Evolutionary conservation across 352 stramenopile species (phyloP), one percentile per base, ranked within the genome.

Genomic region (Phytophthora gonapodyides): DNA sequence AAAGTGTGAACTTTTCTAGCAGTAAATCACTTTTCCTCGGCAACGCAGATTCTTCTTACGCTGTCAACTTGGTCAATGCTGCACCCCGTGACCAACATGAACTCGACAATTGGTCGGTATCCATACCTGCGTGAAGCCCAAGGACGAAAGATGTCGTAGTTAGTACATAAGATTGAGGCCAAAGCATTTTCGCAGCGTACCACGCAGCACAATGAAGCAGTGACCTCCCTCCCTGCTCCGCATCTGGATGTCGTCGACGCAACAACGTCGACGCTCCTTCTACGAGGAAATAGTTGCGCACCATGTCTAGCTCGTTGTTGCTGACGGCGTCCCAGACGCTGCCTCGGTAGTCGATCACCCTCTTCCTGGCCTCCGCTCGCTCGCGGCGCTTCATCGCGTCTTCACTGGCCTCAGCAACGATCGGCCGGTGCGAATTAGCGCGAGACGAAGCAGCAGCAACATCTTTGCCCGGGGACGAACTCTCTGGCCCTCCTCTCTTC

Each of bases 151-250:
- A 31, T 31, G 5, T 31, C 5, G 15, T 15, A 31, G 13, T 47
- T 33, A 33, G 10, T 9, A 33, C 4, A 10, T 21, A 47, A 7
- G 15, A 34, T 5, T 19, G n/a, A 47, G 17, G 9, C 19, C 12
- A 27, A 45, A 8, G n/a, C 2, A 7, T 17, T 21, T 10, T 16
- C 34, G 49, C 4, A 41, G 17, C 33, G 30, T 67, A 89, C 82
- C 79, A 93, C 5, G 78, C 76, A 2, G 84, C 82, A 6, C 61
- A 84, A 53, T 93, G 84, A 15, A 93, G 63, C 30, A 91, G 41
- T 10, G 82, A 84, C 5, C 82, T 78, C 0, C 82, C 72, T n/a
- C 76, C 81, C 37, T 93, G 78, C 1, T 71, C 59, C 10, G 48
- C 46, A 8, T 75, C 57, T 7, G 82, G 78, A 10, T 76, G 74